Evolutionary conservation across 208 protist species (phyloP).

Genomic region (Strigomonas culicis): DNA sequence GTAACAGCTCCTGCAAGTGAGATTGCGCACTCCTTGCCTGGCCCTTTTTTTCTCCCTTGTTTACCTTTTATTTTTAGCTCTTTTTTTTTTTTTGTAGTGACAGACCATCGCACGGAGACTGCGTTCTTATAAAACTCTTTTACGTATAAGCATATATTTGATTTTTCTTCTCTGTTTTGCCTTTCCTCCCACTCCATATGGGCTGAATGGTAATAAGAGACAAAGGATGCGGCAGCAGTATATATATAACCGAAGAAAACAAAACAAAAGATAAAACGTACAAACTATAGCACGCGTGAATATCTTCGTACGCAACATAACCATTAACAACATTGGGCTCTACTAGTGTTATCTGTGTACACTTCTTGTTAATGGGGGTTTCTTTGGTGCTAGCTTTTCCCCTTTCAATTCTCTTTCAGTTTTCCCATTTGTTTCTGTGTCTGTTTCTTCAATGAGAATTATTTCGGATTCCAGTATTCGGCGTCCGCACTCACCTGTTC

Average conservation of each 20-base stretch:
- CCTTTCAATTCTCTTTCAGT: constrained; percentile 4
- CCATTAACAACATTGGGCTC: no score
- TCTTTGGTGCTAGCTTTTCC: background rate
- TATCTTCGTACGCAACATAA: no score
- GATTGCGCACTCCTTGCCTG: background rate
- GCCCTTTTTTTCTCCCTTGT: background rate
- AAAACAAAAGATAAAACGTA: no score
- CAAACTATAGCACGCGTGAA: no score
- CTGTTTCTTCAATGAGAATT: background rate
- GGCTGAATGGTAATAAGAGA: no score
- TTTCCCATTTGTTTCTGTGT: constrained; percentile 11
- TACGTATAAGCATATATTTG: background rate
- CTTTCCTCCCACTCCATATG: background rate
- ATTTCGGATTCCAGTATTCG: constrained; percentile 16
- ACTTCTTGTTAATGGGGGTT: background rate
- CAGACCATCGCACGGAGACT: background rate
- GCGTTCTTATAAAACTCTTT: background rate
- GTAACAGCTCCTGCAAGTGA: constrained; percentile 6
- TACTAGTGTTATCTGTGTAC: no score
- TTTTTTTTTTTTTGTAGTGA: background rate
- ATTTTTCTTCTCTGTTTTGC: background rate
- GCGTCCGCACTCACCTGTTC: background rate
- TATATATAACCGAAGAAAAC: no score
- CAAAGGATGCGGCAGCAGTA: no score
- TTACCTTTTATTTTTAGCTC: background rate